Evolutionary conservation across 2,329 filamentous ascomycete genomes (phyloP).

Genomic region (Davidsoniella australis): DNA sequence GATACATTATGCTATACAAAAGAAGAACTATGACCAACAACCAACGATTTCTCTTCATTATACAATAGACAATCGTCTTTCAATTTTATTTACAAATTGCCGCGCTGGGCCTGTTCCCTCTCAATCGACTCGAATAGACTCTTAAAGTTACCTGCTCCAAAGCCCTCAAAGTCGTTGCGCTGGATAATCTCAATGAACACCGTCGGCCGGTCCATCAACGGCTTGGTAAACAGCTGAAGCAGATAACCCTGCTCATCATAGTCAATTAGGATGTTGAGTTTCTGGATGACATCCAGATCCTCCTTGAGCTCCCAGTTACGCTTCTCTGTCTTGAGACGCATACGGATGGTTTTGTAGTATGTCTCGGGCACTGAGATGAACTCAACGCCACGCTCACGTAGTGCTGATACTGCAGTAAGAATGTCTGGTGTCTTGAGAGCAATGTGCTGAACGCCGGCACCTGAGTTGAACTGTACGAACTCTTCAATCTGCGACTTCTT

Average conservation of each 20-base stretch:
- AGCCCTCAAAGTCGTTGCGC: conserved; percentile 75
- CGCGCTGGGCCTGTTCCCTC: conserved; percentile 71
- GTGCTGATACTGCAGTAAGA: conserved; percentile 54
- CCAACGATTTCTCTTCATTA: background rate
- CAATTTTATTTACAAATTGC: conserved; percentile 45
- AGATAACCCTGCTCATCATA: conserved; percentile 88
- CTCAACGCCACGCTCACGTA: conserved; percentile 76
- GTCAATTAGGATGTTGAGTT: conserved; percentile 78
- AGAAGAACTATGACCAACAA: background rate
- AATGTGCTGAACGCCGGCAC: conserved; percentile 84
- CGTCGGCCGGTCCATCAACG: conserved; percentile 82
- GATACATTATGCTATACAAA: too few species aligned
- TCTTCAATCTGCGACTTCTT: conserved; percentile 92
- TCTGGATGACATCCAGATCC: conserved; percentile 60
- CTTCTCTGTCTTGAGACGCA: conserved; percentile 49
- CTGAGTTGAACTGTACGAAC: conserved; percentile 77
- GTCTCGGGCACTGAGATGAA: conserved; percentile 81
- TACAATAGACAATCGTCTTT: background rate
- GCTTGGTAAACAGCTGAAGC: conserved; percentile 62
- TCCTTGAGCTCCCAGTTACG: conserved; percentile 51
- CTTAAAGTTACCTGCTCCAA: conserved; percentile 92
- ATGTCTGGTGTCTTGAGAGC: conserved; percentile 72
- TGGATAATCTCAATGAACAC: conserved; percentile 97
- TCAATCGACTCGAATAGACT: conserved; percentile 90
- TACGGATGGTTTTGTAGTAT: conserved; percentile 66